Evolutionary conservation across 139 green algal genomes (phyloP).

Genomic region (Monoraphidium neglectum): DNA sequence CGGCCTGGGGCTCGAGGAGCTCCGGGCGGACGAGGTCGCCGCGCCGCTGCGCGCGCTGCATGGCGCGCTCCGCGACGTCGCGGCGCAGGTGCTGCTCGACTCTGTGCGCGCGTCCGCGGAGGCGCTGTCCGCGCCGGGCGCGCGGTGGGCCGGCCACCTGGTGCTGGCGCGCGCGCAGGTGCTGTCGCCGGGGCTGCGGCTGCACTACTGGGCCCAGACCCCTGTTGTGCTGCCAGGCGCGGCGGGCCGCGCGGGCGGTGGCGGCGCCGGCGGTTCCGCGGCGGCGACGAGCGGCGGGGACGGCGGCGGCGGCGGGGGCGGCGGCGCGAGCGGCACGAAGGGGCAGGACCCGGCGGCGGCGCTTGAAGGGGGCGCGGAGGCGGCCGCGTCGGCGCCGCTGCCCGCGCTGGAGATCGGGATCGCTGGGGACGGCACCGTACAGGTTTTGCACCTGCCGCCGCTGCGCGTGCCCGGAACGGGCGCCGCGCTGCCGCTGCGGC

Average conservation of each 20-base stretch:
- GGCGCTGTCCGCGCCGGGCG: constrained; percentile 7
- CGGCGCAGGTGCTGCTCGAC: constrained; percentile 24
- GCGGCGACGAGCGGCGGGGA: background rate
- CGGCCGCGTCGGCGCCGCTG: background rate
- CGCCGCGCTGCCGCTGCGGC: constrained; percentile 1
- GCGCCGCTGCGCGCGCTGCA: constrained; percentile 21
- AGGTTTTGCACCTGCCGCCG: constrained; percentile 27
- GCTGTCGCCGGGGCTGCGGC: constrained; percentile 18
- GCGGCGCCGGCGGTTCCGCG: no score
- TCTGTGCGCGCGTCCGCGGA: constrained; percentile 15
- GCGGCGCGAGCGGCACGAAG: no score
- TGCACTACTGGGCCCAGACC: constrained; percentile 20
- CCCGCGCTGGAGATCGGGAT: constrained; percentile 27
- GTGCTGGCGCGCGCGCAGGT: constrained; percentile 6
- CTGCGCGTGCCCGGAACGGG: background rate
- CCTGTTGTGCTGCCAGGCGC: background rate
- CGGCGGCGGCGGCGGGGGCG: background rate
- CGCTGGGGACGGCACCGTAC: constrained; percentile 19
- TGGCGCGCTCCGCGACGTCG: constrained; percentile 22
- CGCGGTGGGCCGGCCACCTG: constrained; percentile 8
- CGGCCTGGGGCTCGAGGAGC: constrained; percentile 6
- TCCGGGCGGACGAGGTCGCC: constrained; percentile 13
- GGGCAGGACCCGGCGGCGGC: no score
- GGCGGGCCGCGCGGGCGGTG: background rate
- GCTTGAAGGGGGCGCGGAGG: background rate